Base-by-base conservation (phyloP, 2,329 filamentous ascomycete species). In the Coniochaeta sp. region DNA sequence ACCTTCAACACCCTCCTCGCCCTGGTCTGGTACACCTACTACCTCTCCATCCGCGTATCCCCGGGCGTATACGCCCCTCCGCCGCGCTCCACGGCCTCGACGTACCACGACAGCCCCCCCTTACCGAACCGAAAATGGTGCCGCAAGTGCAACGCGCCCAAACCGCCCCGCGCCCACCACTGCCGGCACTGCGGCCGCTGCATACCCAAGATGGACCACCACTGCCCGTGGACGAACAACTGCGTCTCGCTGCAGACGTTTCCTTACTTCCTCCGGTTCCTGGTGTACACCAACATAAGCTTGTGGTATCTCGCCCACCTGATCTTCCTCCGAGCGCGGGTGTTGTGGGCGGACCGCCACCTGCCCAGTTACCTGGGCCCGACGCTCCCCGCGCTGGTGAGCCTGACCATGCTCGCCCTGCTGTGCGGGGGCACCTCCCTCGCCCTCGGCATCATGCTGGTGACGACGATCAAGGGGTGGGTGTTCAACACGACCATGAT, bases 191-290 rank as follows among this genome's bases (percentile, higher is more conserved):
- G 89, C 70, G 74, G 74, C 57, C 81, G 85, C 60, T 91, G 87
- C 67, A 80, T 91, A 48, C 85, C 86, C 32, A 86, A 83, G 68
- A 91, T 91, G 87, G 87, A 91, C 70, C 87, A 91, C 69, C 88
- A 95, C 71, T 94, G 89, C 63, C 87, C 89, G 3, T 94, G 89
- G 89, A 92, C 87, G 3, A 74, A 71, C 55, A 92, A 91, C 69
- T 95, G 89, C 71, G 87, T 94, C 50, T 91, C 87, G 10, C 80
- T 91, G 66, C 85, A 83, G 54, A 91, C 87, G 1, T 88, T 91
- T 61, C 89, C 89, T 7, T 85, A 92, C 70, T 94, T 94, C 67
- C 57, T 91, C 46, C 87, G 89, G 60, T 92, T 94, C 70, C 74
- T 94, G 40, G 64, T 82, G 56, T 91, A 83, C 64, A 76, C 86